These are phyloP conservation scores for Penicillium sp. DNA, from an alignment of 2,329 filamentous ascomycete genomes.

Conservation along the genomic window DNA sequence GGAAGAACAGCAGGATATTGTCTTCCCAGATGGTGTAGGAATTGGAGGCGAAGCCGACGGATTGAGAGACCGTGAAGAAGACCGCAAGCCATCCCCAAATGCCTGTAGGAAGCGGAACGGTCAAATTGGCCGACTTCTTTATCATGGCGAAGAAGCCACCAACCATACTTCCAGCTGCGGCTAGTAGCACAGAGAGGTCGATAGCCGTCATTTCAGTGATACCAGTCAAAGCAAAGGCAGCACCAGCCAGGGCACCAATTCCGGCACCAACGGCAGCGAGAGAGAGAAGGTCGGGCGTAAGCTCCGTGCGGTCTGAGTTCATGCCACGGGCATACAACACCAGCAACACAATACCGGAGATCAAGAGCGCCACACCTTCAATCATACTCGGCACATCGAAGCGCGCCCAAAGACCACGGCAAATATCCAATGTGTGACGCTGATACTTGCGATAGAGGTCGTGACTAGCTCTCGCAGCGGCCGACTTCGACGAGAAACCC, in stretches of 20 bases:
- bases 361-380: constrained; percentile 70
- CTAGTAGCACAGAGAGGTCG: constrained; percentile 39
- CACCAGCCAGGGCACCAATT: constrained; percentile 39
- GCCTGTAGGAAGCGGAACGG: constrained; percentile 63
- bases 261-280: constrained; percentile 51
- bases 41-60: constrained; percentile 93
- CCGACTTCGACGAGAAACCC: constrained; percentile 33
- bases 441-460: constrained; percentile 71
- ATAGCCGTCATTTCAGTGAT: constrained; percentile 30
- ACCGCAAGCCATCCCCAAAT: constrained; percentile 87
- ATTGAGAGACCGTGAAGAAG: constrained; percentile 79
- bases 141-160: constrained; percentile 42
- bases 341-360: constrained; percentile 65
- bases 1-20: constrained; percentile 86
- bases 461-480: constrained; percentile 46
- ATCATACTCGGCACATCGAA: constrained; percentile 88
- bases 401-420: constrained; percentile 82
- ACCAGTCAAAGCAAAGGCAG: constrained; percentile 18
- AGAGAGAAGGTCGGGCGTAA: constrained; percentile 54
- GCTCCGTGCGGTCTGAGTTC: constrained; percentile 51
- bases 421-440: constrained; percentile 71
- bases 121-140: constrained; percentile 40
- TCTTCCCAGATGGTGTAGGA: constrained; percentile 99
- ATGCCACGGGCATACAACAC: constrained; percentile 68
- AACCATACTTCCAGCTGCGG: constrained; percentile 47